These are phyloP conservation scores for Amphirosellinia nigrospora DNA, from an alignment of 495 filamentous ascomycete species.

Conservation along the genomic window DNA sequence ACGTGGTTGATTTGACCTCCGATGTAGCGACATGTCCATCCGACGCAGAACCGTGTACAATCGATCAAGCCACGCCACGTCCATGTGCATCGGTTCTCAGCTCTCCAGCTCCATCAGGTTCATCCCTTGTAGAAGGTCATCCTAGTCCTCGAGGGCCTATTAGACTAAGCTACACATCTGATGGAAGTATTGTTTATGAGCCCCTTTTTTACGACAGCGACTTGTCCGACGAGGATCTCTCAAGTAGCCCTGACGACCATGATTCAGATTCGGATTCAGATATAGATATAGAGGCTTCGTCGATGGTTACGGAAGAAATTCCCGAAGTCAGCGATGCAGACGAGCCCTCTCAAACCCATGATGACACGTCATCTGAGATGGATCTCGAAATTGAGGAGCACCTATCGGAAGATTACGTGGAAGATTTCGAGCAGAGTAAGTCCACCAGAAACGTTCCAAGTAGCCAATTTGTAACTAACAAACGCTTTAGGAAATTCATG, in stretches of 20 bases:
- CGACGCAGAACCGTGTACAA: constrained; percentile 4
- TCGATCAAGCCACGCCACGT: not conserved
- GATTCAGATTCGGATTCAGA: not conserved
- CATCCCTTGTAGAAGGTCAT: not conserved
- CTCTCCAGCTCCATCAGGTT: not conserved
- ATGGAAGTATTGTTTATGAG: not conserved
- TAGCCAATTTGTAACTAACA: not conserved
- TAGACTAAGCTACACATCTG: not conserved
- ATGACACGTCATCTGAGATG: constrained; percentile 6
- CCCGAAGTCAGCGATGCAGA: not conserved
- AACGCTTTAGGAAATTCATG: not conserved
- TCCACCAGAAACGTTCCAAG: not conserved
- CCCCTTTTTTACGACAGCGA: not conserved
- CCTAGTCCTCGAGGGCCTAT: not conserved
- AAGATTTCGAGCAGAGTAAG: constrained; percentile 11
- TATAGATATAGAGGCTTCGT: too few species aligned
- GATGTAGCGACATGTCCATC: constrained; percentile 32
- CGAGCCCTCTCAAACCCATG: not conserved
- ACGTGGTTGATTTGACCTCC: constrained; percentile 43
- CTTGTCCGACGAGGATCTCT: not conserved
- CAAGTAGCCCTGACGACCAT: not conserved
- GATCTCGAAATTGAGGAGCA: not conserved
- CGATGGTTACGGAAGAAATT: not conserved
- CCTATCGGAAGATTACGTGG: not conserved
- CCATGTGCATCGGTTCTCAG: not conserved